These are phyloP conservation scores for Podaxis sp. DNA, from an alignment of 768 basidiomycete genomes.

Conservation along the genomic window DNA sequence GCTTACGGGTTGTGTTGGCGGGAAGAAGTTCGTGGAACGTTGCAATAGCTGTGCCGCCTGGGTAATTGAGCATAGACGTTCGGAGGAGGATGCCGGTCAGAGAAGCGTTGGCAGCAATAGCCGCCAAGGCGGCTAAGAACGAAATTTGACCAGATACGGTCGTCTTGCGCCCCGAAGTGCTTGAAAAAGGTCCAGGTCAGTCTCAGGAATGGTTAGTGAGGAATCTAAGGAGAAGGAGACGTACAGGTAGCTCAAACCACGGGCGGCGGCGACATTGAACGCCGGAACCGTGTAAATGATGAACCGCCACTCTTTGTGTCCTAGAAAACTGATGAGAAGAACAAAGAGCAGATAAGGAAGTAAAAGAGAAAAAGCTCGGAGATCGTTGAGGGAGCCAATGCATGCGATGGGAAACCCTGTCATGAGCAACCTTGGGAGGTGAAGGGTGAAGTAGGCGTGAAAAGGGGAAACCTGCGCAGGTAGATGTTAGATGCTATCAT, in stretches of 20 bases:
- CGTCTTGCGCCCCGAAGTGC: slow-evolving; percentile 46
- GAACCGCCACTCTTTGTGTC: slow-evolving; percentile 99
- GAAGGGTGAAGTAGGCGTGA: slow-evolving; percentile 57
- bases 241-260: slow-evolving; percentile 62
- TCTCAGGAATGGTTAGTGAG: not conserved
- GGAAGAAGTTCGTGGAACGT: slow-evolving; percentile 53
- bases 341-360: slow-evolving; percentile 52
- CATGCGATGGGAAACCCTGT: slow-evolving; percentile 56
- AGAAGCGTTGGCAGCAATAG: slow-evolving; percentile 50
- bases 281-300: slow-evolving; percentile 82
- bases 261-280: slow-evolving; percentile 75
- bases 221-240: slow-evolving; percentile 18
- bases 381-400: slow-evolving; percentile 46
- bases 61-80: slow-evolving; percentile 78
- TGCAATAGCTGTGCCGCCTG: slow-evolving; percentile 74
- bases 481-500: slow-evolving; percentile 2
- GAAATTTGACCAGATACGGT: slow-evolving; percentile 39
- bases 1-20: slow-evolving; percentile 17
- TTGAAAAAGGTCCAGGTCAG: slow-evolving; percentile 17
- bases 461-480: slow-evolving; percentile 55
- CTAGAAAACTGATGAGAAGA: slow-evolving; percentile 63
- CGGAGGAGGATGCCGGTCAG: slow-evolving; percentile 48
- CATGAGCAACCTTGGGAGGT: slow-evolving; percentile 78
- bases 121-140: slow-evolving; percentile 39
- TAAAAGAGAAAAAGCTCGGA: slow-evolving; percentile 45